Percentiles rank a stretch among this genome's conserved stretches.
Conservation (phyloP, 202 grass and related monocot species). For the Zizania palustris region DNA sequence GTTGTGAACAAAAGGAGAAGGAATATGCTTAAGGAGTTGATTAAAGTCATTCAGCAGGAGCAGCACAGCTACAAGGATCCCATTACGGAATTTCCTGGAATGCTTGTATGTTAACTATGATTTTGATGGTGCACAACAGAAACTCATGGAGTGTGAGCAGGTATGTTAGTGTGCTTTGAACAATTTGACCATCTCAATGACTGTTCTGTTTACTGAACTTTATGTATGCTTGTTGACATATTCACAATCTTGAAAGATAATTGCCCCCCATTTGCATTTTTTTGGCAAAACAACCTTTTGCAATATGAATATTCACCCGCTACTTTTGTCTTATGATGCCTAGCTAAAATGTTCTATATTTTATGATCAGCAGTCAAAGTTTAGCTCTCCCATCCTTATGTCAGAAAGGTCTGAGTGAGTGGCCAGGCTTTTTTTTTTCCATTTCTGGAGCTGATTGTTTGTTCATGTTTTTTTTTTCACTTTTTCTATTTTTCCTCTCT, state of each 20-base stretch:
- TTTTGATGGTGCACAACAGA: slow-evolving; percentile 86
- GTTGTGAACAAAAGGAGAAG: slow-evolving; percentile 95
- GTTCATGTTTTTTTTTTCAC: neutral
- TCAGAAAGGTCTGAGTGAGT: neutral
- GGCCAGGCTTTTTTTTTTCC: neutral
- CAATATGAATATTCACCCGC: neutral
- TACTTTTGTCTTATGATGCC: neutral
- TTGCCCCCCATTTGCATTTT: neutral
- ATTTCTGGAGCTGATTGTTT: neutral
- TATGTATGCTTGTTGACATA: neutral
- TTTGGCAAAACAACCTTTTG: neutral
- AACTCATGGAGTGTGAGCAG: slow-evolving; percentile 81
- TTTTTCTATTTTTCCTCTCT: too few relatives aligned
- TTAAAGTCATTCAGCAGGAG: too few relatives aligned
- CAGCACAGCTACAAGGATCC: too few relatives aligned
- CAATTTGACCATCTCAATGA: neutral
- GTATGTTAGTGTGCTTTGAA: slow-evolving; percentile 31
- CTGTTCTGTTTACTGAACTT: neutral
- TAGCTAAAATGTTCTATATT: neutral
- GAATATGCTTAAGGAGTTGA: slow-evolving; percentile 89
- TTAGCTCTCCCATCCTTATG: neutral
- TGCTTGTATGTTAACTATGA: slow-evolving; percentile 95
- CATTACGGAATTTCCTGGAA: too few relatives aligned
- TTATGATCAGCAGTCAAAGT: neutral
- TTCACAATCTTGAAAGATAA: neutral